Evolutionary conservation across 2,329 filamentous ascomycete species (phyloP), one percentile per base, ranked within the genome.

Genomic region (Monilinia vaccinii-corymbosi): DNA sequence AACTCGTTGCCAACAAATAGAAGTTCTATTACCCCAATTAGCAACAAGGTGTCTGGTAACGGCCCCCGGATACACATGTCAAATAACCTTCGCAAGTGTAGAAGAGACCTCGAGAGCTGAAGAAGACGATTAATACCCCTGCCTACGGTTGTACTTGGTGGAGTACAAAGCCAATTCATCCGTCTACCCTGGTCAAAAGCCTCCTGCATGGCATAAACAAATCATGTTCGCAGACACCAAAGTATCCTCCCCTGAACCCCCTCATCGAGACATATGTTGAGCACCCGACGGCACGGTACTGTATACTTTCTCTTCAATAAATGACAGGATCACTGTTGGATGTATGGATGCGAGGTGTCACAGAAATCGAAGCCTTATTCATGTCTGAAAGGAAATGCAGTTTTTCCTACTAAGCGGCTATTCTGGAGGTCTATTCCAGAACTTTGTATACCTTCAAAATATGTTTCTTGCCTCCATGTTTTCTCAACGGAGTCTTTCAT

Each of bases 161-260:
- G 13, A 32, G 51, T 53, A 38, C 44, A 38, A 53, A 53, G n/a
- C 31, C 9, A 21, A 38, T 53, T 53, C 51, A 44, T 53, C 13
- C 18, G 18, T 44, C 14, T 18, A 44, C 32, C 51, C 51, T 44
- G 44, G 51, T 34, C 38, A 44, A 28, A 53, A 44, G 23, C 10
- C 38, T 53, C 38, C 51, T 53, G 51, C 51, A 53, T 38, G 51
- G 23, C 38, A 44, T 53, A 32, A 53, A 44, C n/a, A 53, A 32
- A 53, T 53, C 44, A 32, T n/a, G 13, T 28, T 38, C 51, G 32
- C 28, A 16, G 38, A 44, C 28, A 25, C 16, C 38, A 28, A 32
- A 8, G 25, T 23, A 23, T 53, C 25, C 21, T n/a, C 38, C 32
- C 34, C 34, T 36, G 34, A 36, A 11, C 11, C 9, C 32, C 10